Conservation (phyloP, 1,139 yeast species). For the Kurtzmaniella quercitrusa region DNA sequence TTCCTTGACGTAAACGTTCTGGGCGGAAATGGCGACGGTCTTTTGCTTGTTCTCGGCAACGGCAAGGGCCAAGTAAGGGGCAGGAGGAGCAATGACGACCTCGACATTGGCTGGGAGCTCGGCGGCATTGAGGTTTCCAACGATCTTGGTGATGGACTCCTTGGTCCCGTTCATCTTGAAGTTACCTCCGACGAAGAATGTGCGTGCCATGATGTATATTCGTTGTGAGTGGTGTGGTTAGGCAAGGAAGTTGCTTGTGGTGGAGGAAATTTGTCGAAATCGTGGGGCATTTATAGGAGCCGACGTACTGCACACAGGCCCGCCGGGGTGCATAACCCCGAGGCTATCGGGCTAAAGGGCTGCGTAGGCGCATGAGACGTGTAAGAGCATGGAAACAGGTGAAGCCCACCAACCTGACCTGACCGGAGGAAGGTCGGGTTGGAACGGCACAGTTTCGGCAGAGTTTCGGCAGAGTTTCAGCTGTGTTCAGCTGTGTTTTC, state of each 20-base stretch:
- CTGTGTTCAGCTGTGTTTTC: no score
- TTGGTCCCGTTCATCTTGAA: conserved; percentile 97
- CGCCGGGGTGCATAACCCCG: conserved; percentile 3
- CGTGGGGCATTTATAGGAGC: conserved; percentile 1
- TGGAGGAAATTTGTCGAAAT: background rate
- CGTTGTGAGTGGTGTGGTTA: conserved; percentile 1
- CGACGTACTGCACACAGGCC: background rate
- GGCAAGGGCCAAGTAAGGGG: conserved; percentile 82
- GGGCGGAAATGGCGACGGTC: conserved; percentile 81
- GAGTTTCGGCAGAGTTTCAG: no score
- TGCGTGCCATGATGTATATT: conserved; percentile 62
- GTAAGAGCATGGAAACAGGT: background rate
- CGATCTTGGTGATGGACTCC: conserved; percentile 76
- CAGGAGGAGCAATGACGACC: conserved; percentile 96
- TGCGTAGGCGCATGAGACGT: background rate
- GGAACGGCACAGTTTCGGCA: no score
- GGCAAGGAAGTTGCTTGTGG: background rate
- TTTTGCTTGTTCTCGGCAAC: conserved; percentile 63
- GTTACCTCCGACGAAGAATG: conserved; percentile 97
- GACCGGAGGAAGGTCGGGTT: no score
- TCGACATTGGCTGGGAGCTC: conserved; percentile 71
- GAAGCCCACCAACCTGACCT: no score
- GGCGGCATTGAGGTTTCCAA: conserved; percentile 77
- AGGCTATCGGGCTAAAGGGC: background rate
- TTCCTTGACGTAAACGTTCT: conserved; percentile 81